A percentile compares a stretch with the other conserved stretches of the same genome.
These are phyloP conservation scores for Sporothrix phasma DNA, from an alignment of 2,329 filamentous ascomycete genomes.

Conservation along the genomic window DNA sequence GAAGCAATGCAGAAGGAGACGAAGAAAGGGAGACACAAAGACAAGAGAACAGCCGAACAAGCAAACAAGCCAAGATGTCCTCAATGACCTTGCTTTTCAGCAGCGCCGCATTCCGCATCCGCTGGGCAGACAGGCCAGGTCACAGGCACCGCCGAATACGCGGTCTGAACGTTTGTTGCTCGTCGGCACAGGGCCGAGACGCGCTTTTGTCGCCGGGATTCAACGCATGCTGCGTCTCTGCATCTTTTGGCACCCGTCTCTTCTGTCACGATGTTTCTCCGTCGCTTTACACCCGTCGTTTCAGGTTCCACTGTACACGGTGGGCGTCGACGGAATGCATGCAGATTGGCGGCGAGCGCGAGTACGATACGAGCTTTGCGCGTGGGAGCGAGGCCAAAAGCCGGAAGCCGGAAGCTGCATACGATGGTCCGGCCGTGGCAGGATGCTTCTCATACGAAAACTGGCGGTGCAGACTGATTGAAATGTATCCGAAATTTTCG, in stretches of 20 bases:
- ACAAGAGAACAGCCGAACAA: too few relatives aligned
- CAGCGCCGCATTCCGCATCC: background rate
- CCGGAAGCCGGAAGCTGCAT: background rate
- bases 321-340: background rate
- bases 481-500: slow-evolving; percentile 50
- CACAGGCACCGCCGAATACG: background rate
- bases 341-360: background rate
- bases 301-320: background rate
- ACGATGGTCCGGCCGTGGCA: background rate
- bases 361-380: background rate
- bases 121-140: background rate
- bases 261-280: too few relatives aligned
- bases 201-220: background rate
- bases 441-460: background rate
- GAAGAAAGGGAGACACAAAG: background rate
- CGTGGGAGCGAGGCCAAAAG: background rate
- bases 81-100: background rate
- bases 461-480: background rate
- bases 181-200: background rate
- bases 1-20: background rate
- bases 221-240: too few relatives aligned
- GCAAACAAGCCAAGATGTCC: too few relatives aligned
- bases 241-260: background rate
- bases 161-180: background rate
- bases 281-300: background rate